phyloP scores from a whole-genome alignment of 108 stramenopile genomes.

The Stephanodiscus minutulus region DNA sequence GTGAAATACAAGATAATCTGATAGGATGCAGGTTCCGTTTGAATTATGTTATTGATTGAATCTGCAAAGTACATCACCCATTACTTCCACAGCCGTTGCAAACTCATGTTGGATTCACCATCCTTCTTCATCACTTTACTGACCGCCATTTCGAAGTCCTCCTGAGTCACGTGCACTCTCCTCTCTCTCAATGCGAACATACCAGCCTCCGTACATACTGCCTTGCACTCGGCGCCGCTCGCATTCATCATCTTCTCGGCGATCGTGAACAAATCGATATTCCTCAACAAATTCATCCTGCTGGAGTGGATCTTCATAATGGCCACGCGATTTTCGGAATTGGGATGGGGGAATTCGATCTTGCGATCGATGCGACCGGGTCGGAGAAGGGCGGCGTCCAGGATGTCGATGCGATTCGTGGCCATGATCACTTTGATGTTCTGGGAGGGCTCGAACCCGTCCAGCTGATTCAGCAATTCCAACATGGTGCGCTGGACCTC shows the following conservation, averaged over 20 bases:
- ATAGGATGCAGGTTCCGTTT: background rate
- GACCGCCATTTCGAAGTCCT: constrained; percentile 99
- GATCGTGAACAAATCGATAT: constrained; percentile 92
- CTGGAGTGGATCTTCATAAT: constrained; percentile 96
- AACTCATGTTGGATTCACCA: constrained; percentile 90
- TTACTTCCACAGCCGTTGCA: constrained; percentile 99
- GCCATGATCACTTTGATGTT: constrained; percentile 99
- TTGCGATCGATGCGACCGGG: constrained; percentile 97
- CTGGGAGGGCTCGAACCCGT: constrained; percentile 99
- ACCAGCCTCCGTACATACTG: constrained; percentile 99
- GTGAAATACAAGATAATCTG: background rate
- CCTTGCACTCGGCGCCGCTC: constrained; percentile 99
- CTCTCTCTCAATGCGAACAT: constrained; percentile 99
- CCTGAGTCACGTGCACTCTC: constrained; percentile 99
- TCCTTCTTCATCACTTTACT: constrained; percentile 99
- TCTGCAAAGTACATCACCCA: background rate
- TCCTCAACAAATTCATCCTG: constrained; percentile 97
- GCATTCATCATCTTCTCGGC: constrained; percentile 96
- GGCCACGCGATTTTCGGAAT: constrained; percentile 84
- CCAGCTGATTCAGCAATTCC: constrained; percentile 98
- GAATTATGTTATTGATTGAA: background rate
- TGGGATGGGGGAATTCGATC: constrained; percentile 97
- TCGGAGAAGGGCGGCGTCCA: constrained; percentile 93
- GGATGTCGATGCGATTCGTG: constrained; percentile 98
- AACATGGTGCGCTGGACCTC: constrained; percentile 99